Evolutionary conservation across 495 filamentous ascomycete genomes (phyloP).

Genomic region (Aspergillus saccharolyticus): DNA sequence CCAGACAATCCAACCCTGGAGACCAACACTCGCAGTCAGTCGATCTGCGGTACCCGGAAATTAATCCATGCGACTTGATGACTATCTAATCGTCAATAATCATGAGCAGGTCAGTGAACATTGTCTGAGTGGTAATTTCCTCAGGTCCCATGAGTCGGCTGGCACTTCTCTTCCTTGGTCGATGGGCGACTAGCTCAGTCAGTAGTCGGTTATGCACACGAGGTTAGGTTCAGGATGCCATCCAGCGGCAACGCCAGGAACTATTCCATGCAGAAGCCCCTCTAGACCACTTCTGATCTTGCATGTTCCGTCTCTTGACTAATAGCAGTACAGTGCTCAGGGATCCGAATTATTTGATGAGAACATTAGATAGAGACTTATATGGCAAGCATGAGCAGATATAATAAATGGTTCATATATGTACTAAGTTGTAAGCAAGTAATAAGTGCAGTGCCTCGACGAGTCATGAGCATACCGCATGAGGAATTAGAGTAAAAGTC

Average conservation of each 20-base stretch:
- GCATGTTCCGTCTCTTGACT: background rate
- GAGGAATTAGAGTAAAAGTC: no score
- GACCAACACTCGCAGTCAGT: background rate
- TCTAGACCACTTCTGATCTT: background rate
- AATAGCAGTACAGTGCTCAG: background rate
- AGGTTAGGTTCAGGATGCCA: background rate
- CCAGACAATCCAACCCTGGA: background rate
- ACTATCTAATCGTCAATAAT: slow-evolving; percentile 1
- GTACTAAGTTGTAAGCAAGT: background rate
- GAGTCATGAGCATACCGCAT: background rate
- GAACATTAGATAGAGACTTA: no score
- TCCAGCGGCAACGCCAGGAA: background rate
- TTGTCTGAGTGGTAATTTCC: background rate
- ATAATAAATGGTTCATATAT: background rate
- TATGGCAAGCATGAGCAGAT: no score
- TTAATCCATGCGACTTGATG: slow-evolving; percentile 13
- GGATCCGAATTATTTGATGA: no score
- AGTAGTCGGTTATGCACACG: background rate
- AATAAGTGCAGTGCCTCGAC: no score
- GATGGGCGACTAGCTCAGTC: background rate
- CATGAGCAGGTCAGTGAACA: background rate
- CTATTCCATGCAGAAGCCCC: background rate
- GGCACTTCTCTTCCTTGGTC: background rate
- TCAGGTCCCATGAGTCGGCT: background rate
- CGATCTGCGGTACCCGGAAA: slow-evolving; percentile 21